Evolutionary conservation across 257 asterid species (phyloP), one percentile per base, ranked within the genome.

Genomic region (Solanum clarkiae): DNA sequence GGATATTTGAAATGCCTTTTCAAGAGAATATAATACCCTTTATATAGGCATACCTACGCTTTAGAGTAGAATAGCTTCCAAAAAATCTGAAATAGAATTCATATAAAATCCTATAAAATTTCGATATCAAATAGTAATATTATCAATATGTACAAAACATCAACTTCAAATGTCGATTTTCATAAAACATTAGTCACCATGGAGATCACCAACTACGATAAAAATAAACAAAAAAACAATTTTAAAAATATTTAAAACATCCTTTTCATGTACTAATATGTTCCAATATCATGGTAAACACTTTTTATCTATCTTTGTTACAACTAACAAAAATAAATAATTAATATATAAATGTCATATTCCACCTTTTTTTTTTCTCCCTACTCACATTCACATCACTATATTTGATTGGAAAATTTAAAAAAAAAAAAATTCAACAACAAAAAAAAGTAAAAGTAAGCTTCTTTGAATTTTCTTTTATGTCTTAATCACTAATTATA

Each of bases 201-300:
- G 65, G 47, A 77, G 82, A 77, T 77, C 47, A 77, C 82, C 65
- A 77, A 77, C 82, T 51, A 53, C 10, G 10, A 77, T 24, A 8
- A 77, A 66, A 26, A 77, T 24, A 26, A 51, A 77, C 47, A 51
- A 26, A 3, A 26, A 77, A 77, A 26, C 29, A 77, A 17, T 49
- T 49, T 36, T 8, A 13, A 77, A 24, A 77, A 26, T 60, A 72
- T 86, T 55, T 71, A 47, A 14, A 75, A 85, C 85, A 88, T 85
- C 91, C 6, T 45, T 88, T 89, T 91, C 90, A 69, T 32, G 47
- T 72, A 36, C 42, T 36, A 57, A 29, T 59, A 84, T 45, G 56
- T 87, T 86, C 88, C 90, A 87, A 53, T 90, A 26, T 80, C 70
- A 87, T 86, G 84, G 85, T 85, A 57, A 84, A 87, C 91, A 87